These are phyloP conservation scores for Arthrobotrys musiformis DNA, from an alignment of 2,329 filamentous ascomycete species.

Conservation along the genomic window DNA sequence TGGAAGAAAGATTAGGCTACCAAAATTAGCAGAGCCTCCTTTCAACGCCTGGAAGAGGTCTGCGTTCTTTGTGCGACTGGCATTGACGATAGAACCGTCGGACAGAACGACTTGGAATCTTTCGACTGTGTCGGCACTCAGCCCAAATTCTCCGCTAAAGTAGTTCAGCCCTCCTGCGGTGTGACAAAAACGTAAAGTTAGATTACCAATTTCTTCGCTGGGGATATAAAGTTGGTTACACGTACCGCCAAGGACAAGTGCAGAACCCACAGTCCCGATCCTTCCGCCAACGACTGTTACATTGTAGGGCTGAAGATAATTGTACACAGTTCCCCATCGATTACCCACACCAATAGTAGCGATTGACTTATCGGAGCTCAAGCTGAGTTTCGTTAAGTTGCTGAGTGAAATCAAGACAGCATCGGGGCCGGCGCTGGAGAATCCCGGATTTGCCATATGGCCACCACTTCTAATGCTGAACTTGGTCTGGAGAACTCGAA, in stretches of 20 bases:
- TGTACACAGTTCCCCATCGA: conserved; percentile 65
- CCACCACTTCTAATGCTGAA: conserved; percentile 71
- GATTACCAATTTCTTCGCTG: background rate
- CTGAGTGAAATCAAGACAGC: conserved; percentile 68
- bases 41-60: conserved; percentile 69
- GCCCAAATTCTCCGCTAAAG: conserved; percentile 60
- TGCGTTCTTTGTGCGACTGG: conserved; percentile 63
- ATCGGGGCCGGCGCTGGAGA: conserved; percentile 65
- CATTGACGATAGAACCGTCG: conserved; percentile 66
- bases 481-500: conserved; percentile 18
- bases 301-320: conserved; percentile 63
- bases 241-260: conserved; percentile 63
- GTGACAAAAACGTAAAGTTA: background rate
- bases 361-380: conserved; percentile 62
- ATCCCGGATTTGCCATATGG: conserved; percentile 67
- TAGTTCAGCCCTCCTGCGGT: conserved; percentile 21
- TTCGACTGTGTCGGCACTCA: conserved; percentile 67
- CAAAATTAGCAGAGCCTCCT: conserved; percentile 71
- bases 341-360: conserved; percentile 65
- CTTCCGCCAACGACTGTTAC: conserved; percentile 65
- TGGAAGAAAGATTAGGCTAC: conserved; percentile 61
- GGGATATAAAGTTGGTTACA: background rate
- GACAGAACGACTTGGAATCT: conserved; percentile 68
- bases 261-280: conserved; percentile 64
- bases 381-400: conserved; percentile 62